These are phyloP conservation scores for Mycena pura DNA, from an alignment of 768 basidiomycete species.

Conservation along the genomic window DNA sequence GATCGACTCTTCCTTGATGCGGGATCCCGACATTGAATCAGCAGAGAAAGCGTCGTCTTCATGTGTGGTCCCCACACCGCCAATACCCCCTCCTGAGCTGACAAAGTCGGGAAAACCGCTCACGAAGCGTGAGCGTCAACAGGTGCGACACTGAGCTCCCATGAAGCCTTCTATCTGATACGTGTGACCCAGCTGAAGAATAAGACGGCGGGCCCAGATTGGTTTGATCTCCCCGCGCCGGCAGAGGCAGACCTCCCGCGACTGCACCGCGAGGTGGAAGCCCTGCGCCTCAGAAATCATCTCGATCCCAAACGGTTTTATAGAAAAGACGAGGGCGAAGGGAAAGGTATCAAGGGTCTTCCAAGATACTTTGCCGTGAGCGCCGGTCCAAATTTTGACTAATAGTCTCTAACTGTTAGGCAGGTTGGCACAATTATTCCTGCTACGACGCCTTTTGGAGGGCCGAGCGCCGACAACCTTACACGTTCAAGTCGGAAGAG, in stretches of 20 bases:
- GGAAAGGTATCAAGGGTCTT: conserved; percentile 82
- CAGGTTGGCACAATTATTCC: conserved; percentile 85
- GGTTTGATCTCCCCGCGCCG: conserved; percentile 91
- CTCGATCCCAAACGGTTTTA: conserved; percentile 94
- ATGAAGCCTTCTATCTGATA: conserved; percentile 7
- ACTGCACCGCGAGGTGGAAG: conserved; percentile 85
- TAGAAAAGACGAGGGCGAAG: conserved; percentile 84
- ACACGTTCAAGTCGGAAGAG: conserved; percentile 74
- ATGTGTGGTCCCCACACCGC: conserved; percentile 60
- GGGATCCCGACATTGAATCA: conserved; percentile 67
- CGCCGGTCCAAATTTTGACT: background rate
- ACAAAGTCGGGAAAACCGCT: conserved; percentile 68
- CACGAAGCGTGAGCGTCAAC: conserved; percentile 76
- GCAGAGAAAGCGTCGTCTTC: conserved; percentile 60
- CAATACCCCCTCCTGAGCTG: conserved; percentile 65
- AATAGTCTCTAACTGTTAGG: conserved; percentile 3
- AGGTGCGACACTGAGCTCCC: conserved; percentile 47
- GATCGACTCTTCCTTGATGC: conserved; percentile 53
- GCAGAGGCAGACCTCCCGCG: conserved; percentile 79
- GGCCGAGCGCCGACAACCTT: conserved; percentile 73
- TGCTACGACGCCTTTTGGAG: conserved; percentile 74
- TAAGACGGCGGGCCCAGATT: conserved; percentile 77
- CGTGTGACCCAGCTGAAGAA: conserved; percentile 61
- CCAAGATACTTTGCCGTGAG: conserved; percentile 91
- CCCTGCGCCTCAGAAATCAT: conserved; percentile 84